Percentiles rank a stretch among this genome's conserved stretches.
Evolutionary conservation across 2,329 filamentous ascomycete species (phyloP).

Genomic region (Talaromyces sp.): DNA sequence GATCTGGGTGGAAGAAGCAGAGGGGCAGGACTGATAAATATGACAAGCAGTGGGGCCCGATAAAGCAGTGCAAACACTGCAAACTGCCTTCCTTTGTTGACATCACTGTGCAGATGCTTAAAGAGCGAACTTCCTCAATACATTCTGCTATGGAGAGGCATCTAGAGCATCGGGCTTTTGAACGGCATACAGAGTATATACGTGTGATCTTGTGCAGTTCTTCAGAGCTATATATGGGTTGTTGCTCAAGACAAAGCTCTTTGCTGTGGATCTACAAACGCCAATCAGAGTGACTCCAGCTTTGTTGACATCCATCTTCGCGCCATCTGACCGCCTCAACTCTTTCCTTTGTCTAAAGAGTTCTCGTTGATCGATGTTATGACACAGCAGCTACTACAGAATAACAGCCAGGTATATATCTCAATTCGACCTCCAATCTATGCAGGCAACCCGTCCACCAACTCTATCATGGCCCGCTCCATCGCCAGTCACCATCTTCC

Average conservation of each 20-base stretch:
- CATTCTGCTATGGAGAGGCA: neutral
- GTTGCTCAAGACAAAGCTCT: neutral
- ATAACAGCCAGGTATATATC: neutral
- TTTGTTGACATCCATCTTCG: constrained; percentile 17
- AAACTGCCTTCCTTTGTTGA: constrained; percentile 17
- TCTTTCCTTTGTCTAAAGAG: neutral
- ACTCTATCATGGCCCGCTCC: constrained; percentile 40
- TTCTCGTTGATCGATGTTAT: neutral
- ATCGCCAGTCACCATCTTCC: constrained; percentile 63
- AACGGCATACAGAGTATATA: neutral
- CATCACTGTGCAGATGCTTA: neutral
- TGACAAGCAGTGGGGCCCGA: constrained; percentile 5
- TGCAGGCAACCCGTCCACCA: constrained; percentile 32
- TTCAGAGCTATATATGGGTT: neutral
- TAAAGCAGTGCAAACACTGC: constrained; percentile 20
- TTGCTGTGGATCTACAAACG: neutral
- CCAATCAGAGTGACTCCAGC: neutral
- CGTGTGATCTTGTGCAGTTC: neutral
- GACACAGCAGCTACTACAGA: neutral
- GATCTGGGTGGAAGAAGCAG: neutral
- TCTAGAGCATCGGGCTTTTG: neutral
- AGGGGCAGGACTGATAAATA: constrained; percentile 14
- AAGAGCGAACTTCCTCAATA: neutral
- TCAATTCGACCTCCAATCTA: constrained; percentile 18
- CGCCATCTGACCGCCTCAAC: neutral